Conservation (phyloP, 1,139 yeast genomes). For the Geotrichum europaeum region DNA sequence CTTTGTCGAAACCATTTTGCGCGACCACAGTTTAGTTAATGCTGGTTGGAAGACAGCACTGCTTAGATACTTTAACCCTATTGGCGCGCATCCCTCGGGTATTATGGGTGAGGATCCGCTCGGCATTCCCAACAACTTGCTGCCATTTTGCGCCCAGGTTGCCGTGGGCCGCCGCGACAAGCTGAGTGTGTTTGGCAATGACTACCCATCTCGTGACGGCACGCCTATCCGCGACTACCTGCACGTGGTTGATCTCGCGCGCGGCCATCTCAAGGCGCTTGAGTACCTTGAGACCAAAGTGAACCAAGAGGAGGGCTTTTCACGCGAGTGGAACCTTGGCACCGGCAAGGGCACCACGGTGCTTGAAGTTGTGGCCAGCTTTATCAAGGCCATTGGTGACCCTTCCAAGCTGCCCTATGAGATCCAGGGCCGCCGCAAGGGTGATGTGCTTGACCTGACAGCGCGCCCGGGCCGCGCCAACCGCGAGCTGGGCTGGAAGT, state of each 20-base stretch:
- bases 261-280: conserved; percentile 71
- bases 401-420: conserved; percentile 55
- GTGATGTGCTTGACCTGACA: conserved; percentile 71
- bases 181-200: conserved; percentile 59
- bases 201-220: conserved; percentile 66
- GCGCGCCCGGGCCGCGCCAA: conserved; percentile 67
- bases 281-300: conserved; percentile 45
- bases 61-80: conserved; percentile 73
- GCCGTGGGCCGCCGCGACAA: conserved; percentile 68
- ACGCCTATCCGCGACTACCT: conserved; percentile 80
- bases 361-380: conserved; percentile 62
- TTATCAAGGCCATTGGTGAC: conserved; percentile 59
- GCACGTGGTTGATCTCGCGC: conserved; percentile 77
- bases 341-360: conserved; percentile 78
- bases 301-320: conserved; percentile 42
- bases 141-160: conserved; percentile 73
- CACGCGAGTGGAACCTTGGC: conserved; percentile 79
- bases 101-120: conserved; percentile 74
- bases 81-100: conserved; percentile 83
- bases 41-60: conserved; percentile 57
- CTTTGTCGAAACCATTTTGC: conserved; percentile 56
- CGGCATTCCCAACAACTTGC: conserved; percentile 69
- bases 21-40: conserved; percentile 50
- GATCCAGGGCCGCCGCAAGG: conserved; percentile 62
- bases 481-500: conserved; percentile 59